A percentile compares a stretch with the other conserved stretches of the same genome.
Conservation (phyloP, 495 filamentous ascomycete species). For the Letharia columbiana region DNA sequence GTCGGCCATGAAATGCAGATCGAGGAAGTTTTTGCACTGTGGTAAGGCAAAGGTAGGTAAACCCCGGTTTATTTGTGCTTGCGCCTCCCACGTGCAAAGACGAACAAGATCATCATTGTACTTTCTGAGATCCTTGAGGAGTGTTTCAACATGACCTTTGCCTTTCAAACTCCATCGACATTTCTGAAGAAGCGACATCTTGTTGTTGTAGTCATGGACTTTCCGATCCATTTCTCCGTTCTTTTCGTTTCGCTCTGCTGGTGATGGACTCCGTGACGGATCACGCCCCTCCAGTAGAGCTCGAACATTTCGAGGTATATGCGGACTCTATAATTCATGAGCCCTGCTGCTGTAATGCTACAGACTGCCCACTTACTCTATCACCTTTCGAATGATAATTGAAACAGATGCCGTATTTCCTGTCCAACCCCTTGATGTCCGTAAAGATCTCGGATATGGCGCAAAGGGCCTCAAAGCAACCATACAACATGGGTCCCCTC, state of each 20-base stretch:
- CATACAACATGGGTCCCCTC: background rate
- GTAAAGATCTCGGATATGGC: slow-evolving; percentile 2
- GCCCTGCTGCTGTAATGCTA: background rate
- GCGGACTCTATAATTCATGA: background rate
- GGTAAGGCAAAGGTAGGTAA: slow-evolving; percentile 1
- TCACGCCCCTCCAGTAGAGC: background rate
- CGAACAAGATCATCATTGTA: slow-evolving; percentile 4
- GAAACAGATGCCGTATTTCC: background rate
- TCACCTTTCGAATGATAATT: background rate
- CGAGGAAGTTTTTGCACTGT: slow-evolving; percentile 3
- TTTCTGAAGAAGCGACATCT: slow-evolving; percentile 5
- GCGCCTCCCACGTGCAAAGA: slow-evolving; percentile 3
- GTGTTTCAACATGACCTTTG: background rate
- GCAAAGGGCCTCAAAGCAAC: slow-evolving; percentile 5
- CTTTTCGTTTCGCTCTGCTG: background rate
- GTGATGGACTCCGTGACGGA: background rate
- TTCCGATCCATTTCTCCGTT: background rate
- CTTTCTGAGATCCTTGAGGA: slow-evolving; percentile 2
- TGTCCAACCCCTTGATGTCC: background rate
- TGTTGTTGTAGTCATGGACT: slow-evolving; percentile 1
- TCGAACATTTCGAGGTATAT: background rate
- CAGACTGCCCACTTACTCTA: background rate
- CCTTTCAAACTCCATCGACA: slow-evolving; percentile 7
- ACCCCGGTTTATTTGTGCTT: slow-evolving; percentile 1
- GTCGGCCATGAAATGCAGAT: slow-evolving; percentile 5